Percentiles rank a stretch among this genome's conserved stretches.
phyloP scores from a whole-genome alignment of 495 filamentous ascomycete genomes.

The Podospora conica region DNA sequence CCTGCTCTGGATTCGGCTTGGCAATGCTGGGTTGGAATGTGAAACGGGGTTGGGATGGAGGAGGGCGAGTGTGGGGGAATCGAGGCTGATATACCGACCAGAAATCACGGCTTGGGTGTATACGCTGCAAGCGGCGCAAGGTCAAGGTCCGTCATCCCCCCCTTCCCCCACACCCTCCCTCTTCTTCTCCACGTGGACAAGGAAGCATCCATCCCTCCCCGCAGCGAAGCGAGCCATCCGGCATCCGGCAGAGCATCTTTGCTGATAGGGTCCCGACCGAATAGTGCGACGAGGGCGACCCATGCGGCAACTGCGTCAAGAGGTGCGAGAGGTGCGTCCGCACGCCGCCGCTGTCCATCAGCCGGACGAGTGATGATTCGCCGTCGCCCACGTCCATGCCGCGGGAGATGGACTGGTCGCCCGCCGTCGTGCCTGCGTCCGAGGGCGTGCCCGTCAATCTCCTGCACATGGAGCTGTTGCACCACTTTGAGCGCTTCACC shows the following conservation, averaged over 20 bases:
- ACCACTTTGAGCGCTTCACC: slow-evolving; percentile 23
- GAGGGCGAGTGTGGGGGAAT: neutral
- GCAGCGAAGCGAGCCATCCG: neutral
- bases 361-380: neutral
- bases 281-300: slow-evolving; percentile 22
- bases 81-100: neutral
- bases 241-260: neutral
- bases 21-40: neutral
- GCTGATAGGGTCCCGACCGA: neutral
- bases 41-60: neutral
- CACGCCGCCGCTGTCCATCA: neutral
- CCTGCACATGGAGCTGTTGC: slow-evolving; percentile 26
- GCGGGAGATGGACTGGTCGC: slow-evolving; percentile 5
- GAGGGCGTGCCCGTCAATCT: slow-evolving; percentile 18
- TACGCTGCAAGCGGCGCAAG: slow-evolving; percentile 23
- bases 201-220: neutral
- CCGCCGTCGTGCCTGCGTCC: neutral
- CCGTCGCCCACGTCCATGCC: neutral
- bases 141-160: slow-evolving; percentile 17
- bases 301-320: slow-evolving; percentile 25
- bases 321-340: slow-evolving; percentile 20
- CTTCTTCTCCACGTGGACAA: neutral
- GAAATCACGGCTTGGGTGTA: slow-evolving; percentile 22
- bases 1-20: neutral
- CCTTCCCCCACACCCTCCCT: neutral